A percentile compares a stretch with the other conserved stretches of the same genome.
These are phyloP conservation scores for Mycena crocata DNA, from an alignment of 768 basidiomycete genomes.

Conservation along the genomic window DNA sequence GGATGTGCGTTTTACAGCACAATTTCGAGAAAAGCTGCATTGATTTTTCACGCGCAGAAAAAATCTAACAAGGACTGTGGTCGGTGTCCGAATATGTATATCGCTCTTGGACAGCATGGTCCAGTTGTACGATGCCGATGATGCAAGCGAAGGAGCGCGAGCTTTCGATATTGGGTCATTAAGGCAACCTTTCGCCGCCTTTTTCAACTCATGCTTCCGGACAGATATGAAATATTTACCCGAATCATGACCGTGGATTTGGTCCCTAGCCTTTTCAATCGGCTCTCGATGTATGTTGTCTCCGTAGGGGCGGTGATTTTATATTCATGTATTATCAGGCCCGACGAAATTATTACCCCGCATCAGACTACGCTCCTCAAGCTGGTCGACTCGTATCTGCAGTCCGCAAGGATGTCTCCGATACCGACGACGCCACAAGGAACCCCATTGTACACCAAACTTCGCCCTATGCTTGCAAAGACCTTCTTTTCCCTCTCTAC, in stretches of 20 bases:
- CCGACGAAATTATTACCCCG: slow-evolving; percentile 80
- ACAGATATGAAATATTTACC: slow-evolving; percentile 72
- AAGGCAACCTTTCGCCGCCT: not conserved
- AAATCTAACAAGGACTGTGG: slow-evolving; percentile 62
- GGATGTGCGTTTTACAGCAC: slow-evolving; percentile 60
- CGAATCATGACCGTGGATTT: slow-evolving; percentile 70
- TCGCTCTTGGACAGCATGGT: slow-evolving; percentile 79
- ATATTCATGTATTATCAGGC: slow-evolving; percentile 50
- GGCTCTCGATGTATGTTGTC: slow-evolving; percentile 67
- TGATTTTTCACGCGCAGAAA: slow-evolving; percentile 50
- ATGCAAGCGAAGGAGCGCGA: slow-evolving; percentile 70
- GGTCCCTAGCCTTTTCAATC: slow-evolving; percentile 68
- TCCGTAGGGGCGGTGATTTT: slow-evolving; percentile 26
- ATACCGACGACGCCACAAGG: slow-evolving; percentile 40
- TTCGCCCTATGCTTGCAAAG: slow-evolving; percentile 70
- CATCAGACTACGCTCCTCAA: slow-evolving; percentile 91
- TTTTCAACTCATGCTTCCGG: slow-evolving; percentile 16
- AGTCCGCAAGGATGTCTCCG: slow-evolving; percentile 56
- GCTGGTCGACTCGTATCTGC: slow-evolving; percentile 86
- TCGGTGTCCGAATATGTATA: slow-evolving; percentile 75
- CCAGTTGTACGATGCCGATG: slow-evolving; percentile 74
- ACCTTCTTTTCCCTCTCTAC: slow-evolving; percentile 70
- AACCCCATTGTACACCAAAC: slow-evolving; percentile 52
- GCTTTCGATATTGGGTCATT: slow-evolving; percentile 83
- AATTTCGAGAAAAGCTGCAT: slow-evolving; percentile 10